Evolutionary conservation across 2,329 filamentous ascomycete species (phyloP), one percentile per base, ranked within the genome.

Genomic region (Sporothrix protearum): DNA sequence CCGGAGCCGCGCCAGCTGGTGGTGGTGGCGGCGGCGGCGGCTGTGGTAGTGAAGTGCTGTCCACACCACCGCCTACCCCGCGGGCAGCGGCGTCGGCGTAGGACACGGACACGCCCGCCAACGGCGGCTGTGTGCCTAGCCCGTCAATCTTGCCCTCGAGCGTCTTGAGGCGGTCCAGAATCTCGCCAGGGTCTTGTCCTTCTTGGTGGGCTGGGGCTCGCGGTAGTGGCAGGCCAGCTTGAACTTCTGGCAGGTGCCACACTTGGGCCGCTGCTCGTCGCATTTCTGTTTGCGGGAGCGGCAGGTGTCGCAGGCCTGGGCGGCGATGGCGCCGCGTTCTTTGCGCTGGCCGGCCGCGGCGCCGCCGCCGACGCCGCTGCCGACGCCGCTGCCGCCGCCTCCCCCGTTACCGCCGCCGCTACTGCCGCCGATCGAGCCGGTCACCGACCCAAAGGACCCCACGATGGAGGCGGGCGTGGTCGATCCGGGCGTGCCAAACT

Each of bases 171-270:
- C 84, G 82, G 64, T 88, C 86, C 39, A 89, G 80, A 69, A 89
- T 89, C 76, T 89, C 86, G 55, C 87, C 75, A 89, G 80, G 2
- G 87, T 89, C 78, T 87, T 88, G 77, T 89, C 87, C 79, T 89
- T 89, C 77, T 89, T 90, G 69, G 88, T 90, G 47, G 87, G 87
- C 75, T 85, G 84, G 33, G 87, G 86, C 74, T 88, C 86, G 75
- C 86, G 82, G 77, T 90, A 90, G 73, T 83, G 82, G 77, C 88
- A 91, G 51, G 86, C 84, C 73, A 88, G 82, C 76, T 85, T 83
- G 76, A 88, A 84, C 73, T 85, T 83, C 72, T 84, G 81, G 78
- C 88, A 91, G 19, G 86, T 85, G 71, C 85, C 82, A 77, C 88
- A 91, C 78, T 86, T 88, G 22, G 88, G 88, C 71, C 87, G 82